Evolutionary conservation across 306 rosid genomes (phyloP).

Genomic region (Quercus variabilis): DNA sequence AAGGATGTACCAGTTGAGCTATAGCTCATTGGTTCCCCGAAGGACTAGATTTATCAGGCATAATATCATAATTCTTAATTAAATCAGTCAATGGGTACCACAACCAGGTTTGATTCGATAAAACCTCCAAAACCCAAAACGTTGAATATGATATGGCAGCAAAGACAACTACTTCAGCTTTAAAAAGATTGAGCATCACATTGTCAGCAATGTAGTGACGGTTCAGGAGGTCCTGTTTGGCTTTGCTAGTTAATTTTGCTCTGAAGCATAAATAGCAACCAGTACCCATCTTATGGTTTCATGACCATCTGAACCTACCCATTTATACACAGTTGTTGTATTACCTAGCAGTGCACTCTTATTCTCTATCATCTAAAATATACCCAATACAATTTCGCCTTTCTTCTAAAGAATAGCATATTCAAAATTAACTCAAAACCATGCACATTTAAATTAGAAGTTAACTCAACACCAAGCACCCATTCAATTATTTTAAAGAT

Average conservation of each 20-base stretch:
- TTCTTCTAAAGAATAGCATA: not conserved
- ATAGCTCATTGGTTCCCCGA: too few relatives aligned
- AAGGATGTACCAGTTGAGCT: too few relatives aligned
- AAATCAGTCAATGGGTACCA: too few relatives aligned
- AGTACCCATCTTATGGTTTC: not conserved
- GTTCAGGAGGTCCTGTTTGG: not conserved
- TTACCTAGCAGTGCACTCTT: not conserved
- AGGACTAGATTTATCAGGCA: too few relatives aligned
- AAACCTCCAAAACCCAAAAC: not conserved
- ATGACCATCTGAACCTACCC: not conserved
- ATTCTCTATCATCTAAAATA: not conserved
- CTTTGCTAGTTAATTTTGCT: not conserved
- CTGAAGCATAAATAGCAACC: not conserved
- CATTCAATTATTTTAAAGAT: not conserved
- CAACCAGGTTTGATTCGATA: too few relatives aligned
- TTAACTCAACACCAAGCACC: slow-evolving; percentile 7
- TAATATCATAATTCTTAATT: too few relatives aligned
- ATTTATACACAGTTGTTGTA: not conserved
- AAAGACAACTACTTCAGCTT: not conserved
- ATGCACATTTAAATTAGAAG: not conserved
- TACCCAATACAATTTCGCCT: not conserved
- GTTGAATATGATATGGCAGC: not conserved
- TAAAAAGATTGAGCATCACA: not conserved
- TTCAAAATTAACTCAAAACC: not conserved
- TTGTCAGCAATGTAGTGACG: not conserved